These are phyloP conservation scores for Pseudoscleropodium purum DNA, from an alignment of 225 moss, liverwort and hornwort genomes.

Conservation along the genomic window DNA sequence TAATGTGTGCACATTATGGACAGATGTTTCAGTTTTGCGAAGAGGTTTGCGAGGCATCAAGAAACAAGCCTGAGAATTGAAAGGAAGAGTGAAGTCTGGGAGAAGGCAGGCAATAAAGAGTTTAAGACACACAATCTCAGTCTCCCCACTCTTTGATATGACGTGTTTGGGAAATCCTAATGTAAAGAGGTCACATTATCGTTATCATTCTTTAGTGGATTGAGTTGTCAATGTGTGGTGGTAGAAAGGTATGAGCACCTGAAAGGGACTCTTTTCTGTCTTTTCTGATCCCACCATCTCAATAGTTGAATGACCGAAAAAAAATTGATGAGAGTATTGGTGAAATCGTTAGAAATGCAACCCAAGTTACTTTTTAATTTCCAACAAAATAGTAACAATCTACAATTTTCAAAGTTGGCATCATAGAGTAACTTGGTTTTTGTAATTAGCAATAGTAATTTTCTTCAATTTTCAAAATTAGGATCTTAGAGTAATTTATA, in stretches of 20 bases:
- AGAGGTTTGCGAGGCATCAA: background rate
- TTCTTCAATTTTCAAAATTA: too few species aligned
- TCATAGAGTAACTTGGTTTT: too few species aligned
- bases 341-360: background rate
- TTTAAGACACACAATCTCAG: background rate
- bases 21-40: background rate
- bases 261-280: background rate
- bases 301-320: background rate
- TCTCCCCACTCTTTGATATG: background rate
- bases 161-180: background rate
- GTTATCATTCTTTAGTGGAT: background rate
- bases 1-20: background rate
- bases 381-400: background rate
- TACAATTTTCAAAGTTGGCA: background rate
- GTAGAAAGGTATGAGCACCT: background rate
- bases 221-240: background rate
- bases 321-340: background rate
- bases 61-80: background rate
- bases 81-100: background rate
- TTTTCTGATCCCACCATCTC: background rate
- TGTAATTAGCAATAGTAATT: too few species aligned
- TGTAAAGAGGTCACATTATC: too few species aligned
- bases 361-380: background rate
- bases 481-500: background rate
- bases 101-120: background rate